phyloP scores from a whole-genome alignment of 2,329 filamentous ascomycete species.

The Aspergillus fischeri region DNA sequence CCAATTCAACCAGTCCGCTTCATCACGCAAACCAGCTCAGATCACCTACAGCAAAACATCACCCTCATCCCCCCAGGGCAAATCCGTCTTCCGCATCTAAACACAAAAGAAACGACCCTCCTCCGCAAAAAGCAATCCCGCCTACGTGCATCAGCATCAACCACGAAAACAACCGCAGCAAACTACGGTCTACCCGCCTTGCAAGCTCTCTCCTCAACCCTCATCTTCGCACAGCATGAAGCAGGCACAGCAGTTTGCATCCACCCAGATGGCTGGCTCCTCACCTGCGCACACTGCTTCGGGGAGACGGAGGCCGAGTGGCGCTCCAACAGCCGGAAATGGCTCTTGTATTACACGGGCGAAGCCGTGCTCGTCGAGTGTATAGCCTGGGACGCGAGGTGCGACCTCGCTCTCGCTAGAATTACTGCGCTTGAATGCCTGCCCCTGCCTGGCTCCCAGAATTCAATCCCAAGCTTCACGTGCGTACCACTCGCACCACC shows the following conservation, averaged over 20 bases:
- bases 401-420: slow-evolving; percentile 48
- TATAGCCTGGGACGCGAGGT: slow-evolving; percentile 39
- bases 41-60: too few species aligned
- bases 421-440: slow-evolving; percentile 31
- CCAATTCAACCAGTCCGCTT: too few species aligned
- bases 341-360: slow-evolving; percentile 45
- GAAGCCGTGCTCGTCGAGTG: slow-evolving; percentile 37
- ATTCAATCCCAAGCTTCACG: too few species aligned
- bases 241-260: slow-evolving; percentile 52
- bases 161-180: background rate
- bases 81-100: too few species aligned
- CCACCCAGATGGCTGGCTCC: slow-evolving; percentile 40
- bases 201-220: slow-evolving; percentile 5
- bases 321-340: slow-evolving; percentile 22
- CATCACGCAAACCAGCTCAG: too few species aligned
- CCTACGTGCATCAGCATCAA: too few species aligned
- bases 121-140: too few species aligned
- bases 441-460: background rate
- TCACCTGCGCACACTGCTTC: slow-evolving; percentile 52
- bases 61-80: too few species aligned
- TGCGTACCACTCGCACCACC: too few species aligned
- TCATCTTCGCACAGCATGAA: slow-evolving; percentile 49
- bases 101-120: too few species aligned
- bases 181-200: background rate
- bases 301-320: slow-evolving; percentile 37